A percentile compares a stretch with the other conserved stretches of the same genome.
These are phyloP conservation scores for Leccinum obscurum DNA, from an alignment of 768 basidiomycete genomes.

Conservation along the genomic window DNA sequence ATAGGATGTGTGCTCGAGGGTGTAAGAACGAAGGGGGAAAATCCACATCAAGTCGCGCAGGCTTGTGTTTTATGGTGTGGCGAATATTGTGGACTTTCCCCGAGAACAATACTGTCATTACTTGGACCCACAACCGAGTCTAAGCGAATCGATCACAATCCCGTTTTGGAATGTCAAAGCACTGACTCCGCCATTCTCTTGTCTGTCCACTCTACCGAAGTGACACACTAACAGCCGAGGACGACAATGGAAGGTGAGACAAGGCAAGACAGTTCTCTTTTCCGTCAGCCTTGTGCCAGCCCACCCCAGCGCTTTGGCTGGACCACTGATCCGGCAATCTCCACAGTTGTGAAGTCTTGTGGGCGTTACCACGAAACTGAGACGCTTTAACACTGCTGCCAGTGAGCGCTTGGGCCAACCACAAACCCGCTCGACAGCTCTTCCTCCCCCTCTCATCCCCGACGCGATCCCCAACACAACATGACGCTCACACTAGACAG, in stretches of 20 bases:
- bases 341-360: no score
- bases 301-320: background rate
- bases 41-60: background rate
- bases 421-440: background rate
- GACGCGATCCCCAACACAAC: background rate
- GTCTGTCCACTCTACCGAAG: background rate
- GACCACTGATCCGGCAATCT: background rate
- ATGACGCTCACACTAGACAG: slow-evolving; percentile 16
- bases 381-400: no score
- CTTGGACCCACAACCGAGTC: slow-evolving; percentile 18
- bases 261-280: background rate
- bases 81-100: slow-evolving; percentile 4
- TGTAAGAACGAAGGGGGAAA: background rate
- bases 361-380: no score
- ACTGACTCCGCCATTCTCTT: slow-evolving; percentile 1
- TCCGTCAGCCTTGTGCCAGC: no score
- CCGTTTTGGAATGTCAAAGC: slow-evolving; percentile 19
- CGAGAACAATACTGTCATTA: slow-evolving; percentile 14
- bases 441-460: background rate
- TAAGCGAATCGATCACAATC: slow-evolving; percentile 13
- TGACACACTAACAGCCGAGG: background rate
- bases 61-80: slow-evolving; percentile 11
- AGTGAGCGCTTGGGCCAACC: no score
- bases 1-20: background rate
- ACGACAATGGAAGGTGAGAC: slow-evolving; percentile 5